Evolutionary conservation across 495 filamentous ascomycete genomes (phyloP).

Genomic region (Talaromyces nanjingensis): DNA sequence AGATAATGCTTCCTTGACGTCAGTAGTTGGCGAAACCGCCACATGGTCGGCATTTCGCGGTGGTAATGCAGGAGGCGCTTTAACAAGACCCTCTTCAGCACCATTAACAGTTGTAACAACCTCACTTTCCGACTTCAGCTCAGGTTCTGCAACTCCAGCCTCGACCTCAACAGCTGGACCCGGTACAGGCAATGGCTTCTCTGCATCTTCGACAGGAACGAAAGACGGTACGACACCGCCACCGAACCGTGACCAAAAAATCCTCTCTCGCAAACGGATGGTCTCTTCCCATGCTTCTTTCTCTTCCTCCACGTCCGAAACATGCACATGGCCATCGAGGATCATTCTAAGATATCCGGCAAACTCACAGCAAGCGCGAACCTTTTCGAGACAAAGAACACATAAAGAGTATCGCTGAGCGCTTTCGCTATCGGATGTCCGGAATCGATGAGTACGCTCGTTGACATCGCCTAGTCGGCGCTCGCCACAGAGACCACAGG

Average conservation of each 20-base stretch:
- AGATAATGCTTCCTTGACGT: background rate
- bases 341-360: constrained; percentile 83
- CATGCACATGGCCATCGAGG: constrained; percentile 79
- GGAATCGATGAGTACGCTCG: constrained; percentile 79
- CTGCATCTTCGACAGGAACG: constrained; percentile 15
- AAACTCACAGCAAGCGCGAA: constrained; percentile 86
- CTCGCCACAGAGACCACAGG: constrained; percentile 89
- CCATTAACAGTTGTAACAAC: background rate
- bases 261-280: constrained; percentile 77
- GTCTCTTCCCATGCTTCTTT: constrained; percentile 90
- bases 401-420: constrained; percentile 88
- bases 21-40: background rate
- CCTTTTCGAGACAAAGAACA: constrained; percentile 73
- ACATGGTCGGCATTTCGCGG: background rate
- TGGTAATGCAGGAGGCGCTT: constrained; percentile 3
- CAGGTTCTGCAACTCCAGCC: background rate
- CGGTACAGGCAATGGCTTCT: constrained; percentile 8
- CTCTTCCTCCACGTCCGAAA: constrained; percentile 67
- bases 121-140: background rate
- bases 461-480: constrained; percentile 59
- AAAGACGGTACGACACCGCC: constrained; percentile 76
- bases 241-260: constrained; percentile 93
- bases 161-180: background rate
- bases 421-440: constrained; percentile 74
- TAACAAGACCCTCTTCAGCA: background rate